Evolutionary conservation across 768 basidiomycete species (phyloP), one percentile per base, ranked within the genome.

Genomic region (Calocybe cyanea): DNA sequence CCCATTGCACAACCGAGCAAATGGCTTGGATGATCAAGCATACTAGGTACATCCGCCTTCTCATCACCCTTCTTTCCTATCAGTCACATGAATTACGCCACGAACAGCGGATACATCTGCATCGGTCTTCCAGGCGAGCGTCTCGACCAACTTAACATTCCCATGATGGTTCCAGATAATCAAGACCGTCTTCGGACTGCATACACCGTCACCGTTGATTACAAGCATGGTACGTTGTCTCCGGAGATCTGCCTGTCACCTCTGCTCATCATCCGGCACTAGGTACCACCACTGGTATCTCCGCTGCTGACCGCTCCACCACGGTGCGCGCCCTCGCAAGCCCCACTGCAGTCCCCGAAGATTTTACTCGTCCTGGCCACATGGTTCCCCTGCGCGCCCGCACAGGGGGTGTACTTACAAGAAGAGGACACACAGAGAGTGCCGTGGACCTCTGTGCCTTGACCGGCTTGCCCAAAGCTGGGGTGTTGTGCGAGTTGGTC

Each of bases 11-110:
- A 31, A 90, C 92, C 1, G 90, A 97, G 66, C 90, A 93, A 60
- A 98, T 99, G 96, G 95, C 96, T 0, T 99, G 92, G 92, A 87
- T 99, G 79, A 93, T 99, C 63, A 87, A 87, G 60, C 85, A 94
- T 63, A 91, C 92, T 0, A 96, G 92, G 95, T 94, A 41, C 48
- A 79, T 64, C 34, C 31, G 11, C 7, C 21, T 21, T 23, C 25
- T 15, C 21, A 6, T 10, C 10, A 33, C 28, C 24, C 7, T 33
- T 37, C 42, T 38, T 35, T 33, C 32, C 30, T 28, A n/a, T 28
- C 11, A n/a, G n/a, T 28, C 25, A 28, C 25, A 11, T 11, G 25
- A 20, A 19, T 18, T 11, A 28, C n/a, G 18, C 24, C 19, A 32
- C 23, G 40, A 19, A 20, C 58, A 98, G 96, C 59, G 95, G 96